A percentile compares a stretch with the other conserved stretches of the same genome.
These are phyloP conservation scores for Stylonectria norvegica DNA, from an alignment of 2,329 filamentous ascomycete species.

Conservation along the genomic window DNA sequence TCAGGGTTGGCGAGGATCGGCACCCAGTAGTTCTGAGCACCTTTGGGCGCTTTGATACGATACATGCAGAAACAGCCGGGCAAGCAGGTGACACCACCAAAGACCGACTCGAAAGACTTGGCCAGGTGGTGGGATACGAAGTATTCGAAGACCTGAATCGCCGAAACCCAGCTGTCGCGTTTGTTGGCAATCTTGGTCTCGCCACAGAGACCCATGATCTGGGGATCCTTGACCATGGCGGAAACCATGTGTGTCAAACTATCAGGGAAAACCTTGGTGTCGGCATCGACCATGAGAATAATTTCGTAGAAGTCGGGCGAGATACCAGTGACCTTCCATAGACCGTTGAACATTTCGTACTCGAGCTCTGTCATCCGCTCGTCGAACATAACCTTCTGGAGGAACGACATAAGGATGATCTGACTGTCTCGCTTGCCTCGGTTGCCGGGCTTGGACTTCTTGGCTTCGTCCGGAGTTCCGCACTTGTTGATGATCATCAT, in stretches of 20 bases:
- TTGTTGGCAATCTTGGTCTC: slow-evolving; percentile 99
- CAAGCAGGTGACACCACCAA: slow-evolving; percentile 97
- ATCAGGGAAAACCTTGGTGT: slow-evolving; percentile 98
- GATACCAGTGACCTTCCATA: slow-evolving; percentile 98
- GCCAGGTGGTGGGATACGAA: slow-evolving; percentile 97
- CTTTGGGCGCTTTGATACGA: slow-evolving; percentile 98
- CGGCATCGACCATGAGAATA: slow-evolving; percentile 98
- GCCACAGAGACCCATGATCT: slow-evolving; percentile 98
- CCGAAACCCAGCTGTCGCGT: slow-evolving; percentile 87
- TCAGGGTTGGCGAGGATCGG: slow-evolving; percentile 97
- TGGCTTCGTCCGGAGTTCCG: slow-evolving; percentile 82
- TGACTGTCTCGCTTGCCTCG: slow-evolving; percentile 98
- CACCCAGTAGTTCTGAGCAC: slow-evolving; percentile 98
- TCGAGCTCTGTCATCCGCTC: slow-evolving; percentile 99
- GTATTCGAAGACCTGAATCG: slow-evolving; percentile 99
- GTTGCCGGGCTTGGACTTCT: slow-evolving; percentile 86
- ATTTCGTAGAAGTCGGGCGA: slow-evolving; percentile 97
- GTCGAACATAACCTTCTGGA: slow-evolving; percentile 99
- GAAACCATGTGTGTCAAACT: slow-evolving; percentile 98
- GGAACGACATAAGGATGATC: slow-evolving; percentile 98
- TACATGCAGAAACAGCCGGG: slow-evolving; percentile 99
- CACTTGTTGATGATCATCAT: slow-evolving; percentile 98
- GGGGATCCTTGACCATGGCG: slow-evolving; percentile 97
- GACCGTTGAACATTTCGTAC: slow-evolving; percentile 98
- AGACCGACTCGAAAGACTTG: slow-evolving; percentile 97